phyloP scores from a whole-genome alignment of 257 asterid genomes.

The Mitragyna speciosa region DNA sequence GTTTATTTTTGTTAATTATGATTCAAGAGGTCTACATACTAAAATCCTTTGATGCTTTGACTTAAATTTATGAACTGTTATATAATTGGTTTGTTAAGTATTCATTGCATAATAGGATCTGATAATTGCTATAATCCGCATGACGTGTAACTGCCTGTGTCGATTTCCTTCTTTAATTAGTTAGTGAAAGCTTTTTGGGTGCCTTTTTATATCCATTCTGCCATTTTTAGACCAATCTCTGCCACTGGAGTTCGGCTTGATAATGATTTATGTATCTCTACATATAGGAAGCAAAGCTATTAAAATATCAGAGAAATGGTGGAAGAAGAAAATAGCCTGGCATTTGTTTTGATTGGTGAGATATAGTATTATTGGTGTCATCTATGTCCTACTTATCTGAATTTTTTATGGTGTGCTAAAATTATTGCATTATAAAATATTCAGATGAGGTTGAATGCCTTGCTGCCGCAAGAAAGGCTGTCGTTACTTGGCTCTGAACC shows the following conservation, averaged over 20 bases:
- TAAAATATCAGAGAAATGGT: conserved; percentile 95
- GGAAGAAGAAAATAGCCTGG: conserved; percentile 86
- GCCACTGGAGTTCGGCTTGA: not conserved
- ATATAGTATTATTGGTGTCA: conserved; percentile 18
- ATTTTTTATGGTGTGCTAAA: conserved; percentile 10
- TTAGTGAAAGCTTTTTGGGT: not conserved
- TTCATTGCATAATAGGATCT: too few relatives aligned
- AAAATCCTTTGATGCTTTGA: not conserved
- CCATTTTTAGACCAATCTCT: not conserved
- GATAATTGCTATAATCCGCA: too few relatives aligned
- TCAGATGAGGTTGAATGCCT: conserved; percentile 99
- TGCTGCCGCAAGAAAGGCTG: conserved; percentile 99
- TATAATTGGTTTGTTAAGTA: too few relatives aligned
- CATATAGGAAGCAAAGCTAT: conserved; percentile 89
- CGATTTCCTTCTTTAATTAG: not conserved
- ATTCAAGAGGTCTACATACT: not conserved
- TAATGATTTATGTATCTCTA: conserved; percentile 10
- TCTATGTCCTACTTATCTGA: conserved; percentile 14
- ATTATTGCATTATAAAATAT: conserved; percentile 19
- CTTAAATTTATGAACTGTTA: not conserved
- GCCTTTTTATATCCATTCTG: not conserved
- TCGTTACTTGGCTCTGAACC: conserved; percentile 99
- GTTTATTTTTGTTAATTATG: too few relatives aligned
- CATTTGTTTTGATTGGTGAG: conserved; percentile 98
- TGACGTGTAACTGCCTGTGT: not conserved